Conservation (phyloP, 805 yeast species). For the Metschnikowia shivogae region DNA sequence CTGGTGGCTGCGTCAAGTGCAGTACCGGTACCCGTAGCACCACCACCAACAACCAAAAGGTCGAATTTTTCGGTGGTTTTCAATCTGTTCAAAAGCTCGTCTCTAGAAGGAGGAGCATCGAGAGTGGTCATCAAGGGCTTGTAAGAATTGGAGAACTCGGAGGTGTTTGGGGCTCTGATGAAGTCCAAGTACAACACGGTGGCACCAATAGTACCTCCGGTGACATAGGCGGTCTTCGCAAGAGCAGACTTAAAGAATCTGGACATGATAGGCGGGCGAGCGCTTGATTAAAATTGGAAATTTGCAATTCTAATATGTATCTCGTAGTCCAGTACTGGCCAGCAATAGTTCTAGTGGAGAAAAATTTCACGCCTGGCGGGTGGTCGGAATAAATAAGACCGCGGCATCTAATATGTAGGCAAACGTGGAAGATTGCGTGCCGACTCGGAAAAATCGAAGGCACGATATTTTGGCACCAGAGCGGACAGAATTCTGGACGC, state of each 20-base stretch:
- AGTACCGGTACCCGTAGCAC: slow-evolving; percentile 92
- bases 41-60: slow-evolving; percentile 89
- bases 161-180: slow-evolving; percentile 30
- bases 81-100: slow-evolving; percentile 41
- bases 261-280: slow-evolving; percentile 11
- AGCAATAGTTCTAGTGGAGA: slow-evolving; percentile 1
- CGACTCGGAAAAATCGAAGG: slow-evolving; percentile 5
- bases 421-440: slow-evolving; percentile 14
- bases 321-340: not conserved
- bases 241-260: slow-evolving; percentile 20
- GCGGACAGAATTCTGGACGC: too few relatives aligned
- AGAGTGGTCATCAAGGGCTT: slow-evolving; percentile 43
- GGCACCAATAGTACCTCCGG: slow-evolving; percentile 34
- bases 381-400: slow-evolving; percentile 13
- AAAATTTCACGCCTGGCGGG: slow-evolving; percentile 3
- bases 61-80: slow-evolving; percentile 53
- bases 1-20: slow-evolving; percentile 89
- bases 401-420: slow-evolving; percentile 14
- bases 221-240: slow-evolving; percentile 29
- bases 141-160: slow-evolving; percentile 25
- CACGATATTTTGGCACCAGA: not conserved
- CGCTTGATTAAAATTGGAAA: not conserved
- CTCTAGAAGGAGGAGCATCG: slow-evolving; percentile 54
- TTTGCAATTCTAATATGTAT: not conserved
- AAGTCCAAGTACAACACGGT: slow-evolving; percentile 39